Percentiles rank a stretch among this genome's conserved stretches.
These are phyloP conservation scores for Gossypioides kirkii DNA, from an alignment of 345 rosid species.

Conservation along the genomic window DNA sequence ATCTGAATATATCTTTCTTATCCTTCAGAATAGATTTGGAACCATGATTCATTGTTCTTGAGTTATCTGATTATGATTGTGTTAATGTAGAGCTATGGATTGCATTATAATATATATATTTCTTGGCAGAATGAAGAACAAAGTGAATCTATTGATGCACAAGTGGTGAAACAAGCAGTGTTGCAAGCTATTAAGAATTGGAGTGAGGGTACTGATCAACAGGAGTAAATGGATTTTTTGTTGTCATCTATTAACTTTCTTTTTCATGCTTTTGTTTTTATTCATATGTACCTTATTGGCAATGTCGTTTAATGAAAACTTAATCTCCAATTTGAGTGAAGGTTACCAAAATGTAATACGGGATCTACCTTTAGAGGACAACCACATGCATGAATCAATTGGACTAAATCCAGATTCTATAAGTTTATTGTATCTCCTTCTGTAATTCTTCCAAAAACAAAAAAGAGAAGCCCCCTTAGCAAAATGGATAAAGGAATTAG, in stretches of 20 bases:
- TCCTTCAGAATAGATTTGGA: not conserved
- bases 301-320: not conserved
- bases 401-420: not conserved
- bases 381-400: not conserved
- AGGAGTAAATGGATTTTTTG: constrained; percentile 2
- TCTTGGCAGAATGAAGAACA: constrained; percentile 57
- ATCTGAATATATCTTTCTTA: not conserved
- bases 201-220: constrained; percentile 23
- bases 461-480: too few relatives aligned
- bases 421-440: too few relatives aligned
- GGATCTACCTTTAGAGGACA: too few relatives aligned
- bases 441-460: too few relatives aligned
- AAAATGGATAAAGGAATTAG: too few relatives aligned
- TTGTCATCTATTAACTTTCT: not conserved
- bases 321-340: not conserved
- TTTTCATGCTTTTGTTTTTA: not conserved
- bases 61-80: not conserved
- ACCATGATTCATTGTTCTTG: not conserved
- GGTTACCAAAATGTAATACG: not conserved
- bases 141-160: constrained; percentile 49
- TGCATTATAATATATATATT: not conserved
- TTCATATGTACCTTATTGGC: not conserved
- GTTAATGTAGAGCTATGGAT: not conserved
- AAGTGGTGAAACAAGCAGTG: constrained; percentile 70
- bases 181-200: constrained; percentile 59